phyloP scores from a whole-genome alignment of 192 early-diverging fungal genomes.

The Spinellus fusiger region DNA sequence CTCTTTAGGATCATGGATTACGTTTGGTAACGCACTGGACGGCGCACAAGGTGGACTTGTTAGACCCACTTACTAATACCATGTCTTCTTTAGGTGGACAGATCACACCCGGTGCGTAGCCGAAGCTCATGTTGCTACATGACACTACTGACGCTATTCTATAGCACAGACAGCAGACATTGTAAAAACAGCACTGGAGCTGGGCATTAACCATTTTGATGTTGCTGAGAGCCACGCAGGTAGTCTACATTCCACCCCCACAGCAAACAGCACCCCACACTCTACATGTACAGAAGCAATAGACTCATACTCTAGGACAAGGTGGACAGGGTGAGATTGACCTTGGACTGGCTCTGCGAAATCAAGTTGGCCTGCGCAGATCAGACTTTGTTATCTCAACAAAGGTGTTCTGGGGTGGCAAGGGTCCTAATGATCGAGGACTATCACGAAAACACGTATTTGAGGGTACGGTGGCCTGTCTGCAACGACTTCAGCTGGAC shows the following conservation, averaged over 20 bases:
- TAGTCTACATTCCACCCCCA: neutral
- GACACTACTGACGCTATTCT: neutral
- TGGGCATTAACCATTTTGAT: conserved; percentile 79
- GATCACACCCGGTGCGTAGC: conserved; percentile 20
- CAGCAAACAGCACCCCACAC: no score
- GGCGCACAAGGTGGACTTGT: no score
- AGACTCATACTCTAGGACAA: neutral
- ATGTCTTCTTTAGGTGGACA: conserved; percentile 15
- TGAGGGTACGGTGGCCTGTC: conserved; percentile 67
- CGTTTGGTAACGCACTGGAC: conserved; percentile 66
- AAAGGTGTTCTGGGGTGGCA: conserved; percentile 70
- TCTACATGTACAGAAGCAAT: no score
- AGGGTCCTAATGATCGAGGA: conserved; percentile 75
- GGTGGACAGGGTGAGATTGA: conserved; percentile 68
- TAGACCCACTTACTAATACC: neutral
- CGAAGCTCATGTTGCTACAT: no score
- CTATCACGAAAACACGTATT: conserved; percentile 82
- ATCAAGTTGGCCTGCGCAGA: conserved; percentile 60
- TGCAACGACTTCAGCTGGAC: conserved; percentile 65
- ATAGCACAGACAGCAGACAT: conserved; percentile 57
- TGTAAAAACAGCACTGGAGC: conserved; percentile 61
- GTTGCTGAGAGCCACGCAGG: conserved; percentile 52
- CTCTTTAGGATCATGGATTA: conserved; percentile 69
- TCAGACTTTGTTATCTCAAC: conserved; percentile 74
- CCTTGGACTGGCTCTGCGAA: conserved; percentile 73